Conservation (phyloP, 768 basidiomycete genomes). For the Tephrocybe sp. region DNA sequence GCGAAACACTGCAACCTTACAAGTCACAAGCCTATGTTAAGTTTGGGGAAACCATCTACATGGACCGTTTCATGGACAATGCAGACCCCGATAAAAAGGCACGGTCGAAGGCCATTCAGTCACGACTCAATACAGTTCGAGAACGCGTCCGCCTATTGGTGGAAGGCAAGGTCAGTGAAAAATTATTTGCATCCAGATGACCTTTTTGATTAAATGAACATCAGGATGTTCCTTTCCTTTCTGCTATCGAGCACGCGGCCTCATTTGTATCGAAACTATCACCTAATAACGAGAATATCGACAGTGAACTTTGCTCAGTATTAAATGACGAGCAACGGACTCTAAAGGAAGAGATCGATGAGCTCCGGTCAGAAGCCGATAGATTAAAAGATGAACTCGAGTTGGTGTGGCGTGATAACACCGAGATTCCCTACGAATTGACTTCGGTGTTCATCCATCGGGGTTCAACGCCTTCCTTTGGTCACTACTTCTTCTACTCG, state of each 20-base stretch:
- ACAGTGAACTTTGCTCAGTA: slow-evolving; percentile 51
- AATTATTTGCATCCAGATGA: background rate
- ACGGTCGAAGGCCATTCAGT: slow-evolving; percentile 67
- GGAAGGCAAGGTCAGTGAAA: slow-evolving; percentile 61
- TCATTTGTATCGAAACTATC: slow-evolving; percentile 54
- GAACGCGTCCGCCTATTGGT: slow-evolving; percentile 67
- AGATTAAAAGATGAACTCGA: slow-evolving; percentile 70
- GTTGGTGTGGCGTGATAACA: slow-evolving; percentile 67
- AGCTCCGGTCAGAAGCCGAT: slow-evolving; percentile 45
- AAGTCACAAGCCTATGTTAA: slow-evolving; percentile 96
- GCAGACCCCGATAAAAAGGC: slow-evolving; percentile 70
- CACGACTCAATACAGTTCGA: slow-evolving; percentile 58
- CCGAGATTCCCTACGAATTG: slow-evolving; percentile 75
- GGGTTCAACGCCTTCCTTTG: slow-evolving; percentile 81
- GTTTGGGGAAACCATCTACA: slow-evolving; percentile 80
- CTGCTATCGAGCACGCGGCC: slow-evolving; percentile 52
- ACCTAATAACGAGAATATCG: slow-evolving; percentile 47
- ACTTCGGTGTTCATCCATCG: slow-evolving; percentile 96
- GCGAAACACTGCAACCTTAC: slow-evolving; percentile 85
- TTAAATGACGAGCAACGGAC: slow-evolving; percentile 52
- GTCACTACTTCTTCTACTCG: slow-evolving; percentile 96
- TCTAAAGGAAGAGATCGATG: slow-evolving; percentile 56
- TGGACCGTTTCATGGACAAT: slow-evolving; percentile 89
- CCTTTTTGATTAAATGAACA: background rate
- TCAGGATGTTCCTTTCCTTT: slow-evolving; percentile 60